Evolutionary conservation across 768 basidiomycete species (phyloP), one percentile per base, ranked within the genome.

Genomic region (Collybia sordida): DNA sequence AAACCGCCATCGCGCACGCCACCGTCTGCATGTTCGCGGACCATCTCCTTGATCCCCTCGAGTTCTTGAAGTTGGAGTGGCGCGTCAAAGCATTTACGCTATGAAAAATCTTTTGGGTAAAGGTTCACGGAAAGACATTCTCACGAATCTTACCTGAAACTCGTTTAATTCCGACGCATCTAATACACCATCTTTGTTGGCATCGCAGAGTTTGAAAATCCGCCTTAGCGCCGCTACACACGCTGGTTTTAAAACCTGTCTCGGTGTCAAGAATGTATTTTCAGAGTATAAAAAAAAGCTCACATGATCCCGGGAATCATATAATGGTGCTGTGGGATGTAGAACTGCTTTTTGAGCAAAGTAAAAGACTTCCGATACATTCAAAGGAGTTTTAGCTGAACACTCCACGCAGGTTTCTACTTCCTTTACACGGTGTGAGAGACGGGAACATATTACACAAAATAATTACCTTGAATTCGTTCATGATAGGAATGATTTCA

Each of bases 381-480:
- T 98, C 54, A 95, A 67, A 22, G 91, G 87, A 45, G 88, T 71
- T 65, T 89, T 88, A 3, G 94, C 94, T n/a, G 93, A 96, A 62
- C 91, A 93, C 71, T 98, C 96, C 24, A 98, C 90, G 61, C 95
- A 98, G 36, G 96, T 98, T 65, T 98, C 95, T 47, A 98, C 95
- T 81, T 98, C 95, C 96, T 98, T 57, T 49, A 55, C 18, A 50
- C 38, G 28, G 50, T 45, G 44, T 50, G 54, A 42, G 42, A 46
- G 38, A 51, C 28, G 46, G 34, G 40, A 45, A 48, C 25, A 55
- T 19, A 27, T 37, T 34, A 45, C 2, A 22, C 9, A 41, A 18
- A 9, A 3, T 19, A 60, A 70, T 48, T 62, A 86, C 94, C 82
- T 99, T 99, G 84, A 96, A 99, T 68, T 98, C 96, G 57, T 88